These are phyloP conservation scores for Xerocomus subilludens DNA, from an alignment of 1,284 basidiomycete species.

Conservation along the genomic window DNA sequence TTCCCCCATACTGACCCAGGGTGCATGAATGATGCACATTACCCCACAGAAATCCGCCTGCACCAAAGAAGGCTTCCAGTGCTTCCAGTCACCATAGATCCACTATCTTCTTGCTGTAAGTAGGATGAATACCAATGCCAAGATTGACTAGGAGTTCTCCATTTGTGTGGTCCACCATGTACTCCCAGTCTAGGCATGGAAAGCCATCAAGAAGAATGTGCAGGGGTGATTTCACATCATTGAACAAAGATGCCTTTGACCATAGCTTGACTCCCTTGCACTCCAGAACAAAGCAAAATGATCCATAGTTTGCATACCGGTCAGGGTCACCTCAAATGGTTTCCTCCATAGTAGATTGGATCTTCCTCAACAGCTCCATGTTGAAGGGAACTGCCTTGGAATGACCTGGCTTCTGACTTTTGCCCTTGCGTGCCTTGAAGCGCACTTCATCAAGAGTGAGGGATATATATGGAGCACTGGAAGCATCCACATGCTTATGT, in stretches of 20 bases:
- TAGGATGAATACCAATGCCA: slow-evolving; percentile 4
- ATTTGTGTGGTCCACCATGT: slow-evolving; percentile 18
- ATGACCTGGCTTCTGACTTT: no score
- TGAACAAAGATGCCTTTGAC: neutral
- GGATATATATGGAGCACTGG: no score
- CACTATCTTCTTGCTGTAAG: neutral
- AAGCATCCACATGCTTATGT: no score
- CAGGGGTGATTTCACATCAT: neutral
- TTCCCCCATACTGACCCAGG: slow-evolving; percentile 16
- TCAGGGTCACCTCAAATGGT: neutral
- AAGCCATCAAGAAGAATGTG: neutral
- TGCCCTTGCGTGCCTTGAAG: no score
- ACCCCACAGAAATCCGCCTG: slow-evolving; percentile 1
- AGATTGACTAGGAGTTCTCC: slow-evolving; percentile 22
- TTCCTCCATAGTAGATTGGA: no score
- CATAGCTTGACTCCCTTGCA: slow-evolving; percentile 31
- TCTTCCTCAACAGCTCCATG: no score
- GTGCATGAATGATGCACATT: slow-evolving; percentile 30
- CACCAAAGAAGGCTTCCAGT: slow-evolving; percentile 27
- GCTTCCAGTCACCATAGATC: slow-evolving; percentile 33
- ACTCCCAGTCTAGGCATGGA: slow-evolving; percentile 23
- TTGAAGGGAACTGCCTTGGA: no score
- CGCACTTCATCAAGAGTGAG: no score
- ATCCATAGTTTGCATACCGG: slow-evolving; percentile 12
- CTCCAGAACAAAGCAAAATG: slow-evolving; percentile 36